Evolutionary conservation across 2,329 filamentous ascomycete genomes (phyloP), one percentile per base, ranked within the genome.

Genomic region (Fusarium miscanthi): DNA sequence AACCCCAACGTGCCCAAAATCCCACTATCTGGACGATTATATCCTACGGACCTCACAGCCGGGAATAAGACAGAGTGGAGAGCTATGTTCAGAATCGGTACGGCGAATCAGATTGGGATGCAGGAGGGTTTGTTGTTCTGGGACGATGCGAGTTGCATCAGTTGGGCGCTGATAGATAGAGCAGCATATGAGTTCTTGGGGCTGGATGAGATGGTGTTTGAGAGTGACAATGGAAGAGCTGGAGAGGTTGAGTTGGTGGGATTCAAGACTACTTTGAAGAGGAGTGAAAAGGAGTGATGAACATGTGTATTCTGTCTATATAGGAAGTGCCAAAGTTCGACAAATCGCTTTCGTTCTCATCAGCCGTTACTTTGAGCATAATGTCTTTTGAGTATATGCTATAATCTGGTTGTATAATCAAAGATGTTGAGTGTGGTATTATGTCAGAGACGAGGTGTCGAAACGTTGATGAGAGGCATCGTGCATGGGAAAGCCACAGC

Each of bases 191-290:
- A 68, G 43, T 69, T 67, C 0, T 9, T n/a, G 11, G 63, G 63
- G 1, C 1, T 69, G 6, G 66, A 67, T 25, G 63, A 62, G 38
- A 21, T 69, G 42, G 37, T 69, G 14, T 69, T 69, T 46, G 13
- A 19, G 19, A 49, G 37, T 30, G 41, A 66, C 11, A 27, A 16
- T 1, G 63, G 63, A 6, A 51, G 2, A 10, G 30, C 51, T 1
- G 31, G 6, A 2, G 13, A 30, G 0, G 43, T 62, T 8, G 66
- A 69, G 17, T 30, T 69, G 30, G 2, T 68, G 30, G 63, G 66
- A 17, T 68, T 69, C 3, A 45, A 45, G 31, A 61, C 48, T 3
- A 48, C 46, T 2, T 8, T 67, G 46, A 19, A 27, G 43, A 59
- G 37, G 37, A 31, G n/a, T 37, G 30, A 19, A 0, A 52, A 19